Evolutionary conservation across 257 asterid genomes (phyloP), one percentile per base, ranked within the genome.

Genomic region (Nicotiana knightiana): DNA sequence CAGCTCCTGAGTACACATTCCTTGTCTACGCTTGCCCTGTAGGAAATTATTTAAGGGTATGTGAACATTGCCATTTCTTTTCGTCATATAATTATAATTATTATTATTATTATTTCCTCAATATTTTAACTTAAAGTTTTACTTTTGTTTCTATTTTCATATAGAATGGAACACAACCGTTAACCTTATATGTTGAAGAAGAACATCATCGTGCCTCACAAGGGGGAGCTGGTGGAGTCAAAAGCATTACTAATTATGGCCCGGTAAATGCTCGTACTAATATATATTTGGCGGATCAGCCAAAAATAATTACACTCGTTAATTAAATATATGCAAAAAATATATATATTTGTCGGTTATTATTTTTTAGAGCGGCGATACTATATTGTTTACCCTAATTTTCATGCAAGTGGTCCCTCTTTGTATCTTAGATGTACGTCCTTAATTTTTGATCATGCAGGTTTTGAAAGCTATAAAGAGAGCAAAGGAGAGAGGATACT

Each of bases 221-320:
- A n/a, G 98, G 97, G 32, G 98, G 98, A 58, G 94, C 88, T 63
- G 97, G 98, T 61, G 98, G 97, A 54, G 90, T 92, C 76, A 94
- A 94, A 83, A 91, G 97, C 87, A 91, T 94, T 11, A 89, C 97
- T 32, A 94, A 94, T 79, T 94, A 94, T 81, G 95, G 92, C 48
- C 98, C 98, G 85, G 98, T 94, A 88, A 70, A 63, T 28, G 0
- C 4, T 7, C 0, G 0, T 16, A 64, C 21, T 61, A 21, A 58
- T 64, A 9, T 3, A 43, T 43, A 43, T 43, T 43, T 43, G 12
- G 12, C 1, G 3, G 12, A 0, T 43, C 51, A 43, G 1, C 2
- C 12, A 43, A 43, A 43, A 43, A 8, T 43, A 43, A 9, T 8
- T 43, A 9, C 3, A 43, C 8, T 0, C 11, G 51, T 3, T 39